Conservation (phyloP, 1,139 yeast species). For the Arxiozyma bovina region DNA sequence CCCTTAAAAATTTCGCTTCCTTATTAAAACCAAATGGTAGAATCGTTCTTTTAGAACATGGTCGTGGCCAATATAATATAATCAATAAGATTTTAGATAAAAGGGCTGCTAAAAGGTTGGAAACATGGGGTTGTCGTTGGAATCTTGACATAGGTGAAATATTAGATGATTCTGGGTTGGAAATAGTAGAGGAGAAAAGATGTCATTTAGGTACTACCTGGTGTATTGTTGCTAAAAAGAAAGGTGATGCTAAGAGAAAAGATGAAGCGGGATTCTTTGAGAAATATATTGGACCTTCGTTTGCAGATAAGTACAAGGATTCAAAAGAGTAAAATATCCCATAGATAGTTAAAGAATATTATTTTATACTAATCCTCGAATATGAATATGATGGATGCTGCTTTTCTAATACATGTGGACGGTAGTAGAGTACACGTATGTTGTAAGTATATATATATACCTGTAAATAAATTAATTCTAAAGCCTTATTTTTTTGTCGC, state of each 20-base stretch:
- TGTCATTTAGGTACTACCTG: constrained; percentile 93
- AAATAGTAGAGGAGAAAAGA: constrained; percentile 67
- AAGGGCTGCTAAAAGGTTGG: constrained; percentile 73
- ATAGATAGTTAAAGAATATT: background rate
- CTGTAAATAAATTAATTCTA: background rate
- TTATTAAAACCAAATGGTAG: constrained; percentile 86
- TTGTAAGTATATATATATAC: background rate
- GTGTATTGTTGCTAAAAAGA: constrained; percentile 67
- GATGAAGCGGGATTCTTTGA: constrained; percentile 42
- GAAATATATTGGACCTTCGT: constrained; percentile 34
- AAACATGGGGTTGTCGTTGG: constrained; percentile 97
- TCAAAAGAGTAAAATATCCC: background rate
- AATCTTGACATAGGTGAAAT: constrained; percentile 85
- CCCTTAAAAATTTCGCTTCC: constrained; percentile 62
- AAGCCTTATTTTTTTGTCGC: background rate
- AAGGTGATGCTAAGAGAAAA: constrained; percentile 49
- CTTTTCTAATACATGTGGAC: background rate
- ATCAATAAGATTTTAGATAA: constrained; percentile 75
- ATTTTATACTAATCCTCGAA: too few relatives aligned
- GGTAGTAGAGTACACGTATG: background rate
- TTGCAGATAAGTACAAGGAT: constrained; percentile 8
- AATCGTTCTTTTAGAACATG: constrained; percentile 82
- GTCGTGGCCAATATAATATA: constrained; percentile 71
- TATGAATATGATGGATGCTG: too few relatives aligned
- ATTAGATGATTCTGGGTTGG: constrained; percentile 74